phyloP scores from a whole-genome alignment of 2,329 filamentous ascomycete genomes.

The Calonectria fujianensis region DNA sequence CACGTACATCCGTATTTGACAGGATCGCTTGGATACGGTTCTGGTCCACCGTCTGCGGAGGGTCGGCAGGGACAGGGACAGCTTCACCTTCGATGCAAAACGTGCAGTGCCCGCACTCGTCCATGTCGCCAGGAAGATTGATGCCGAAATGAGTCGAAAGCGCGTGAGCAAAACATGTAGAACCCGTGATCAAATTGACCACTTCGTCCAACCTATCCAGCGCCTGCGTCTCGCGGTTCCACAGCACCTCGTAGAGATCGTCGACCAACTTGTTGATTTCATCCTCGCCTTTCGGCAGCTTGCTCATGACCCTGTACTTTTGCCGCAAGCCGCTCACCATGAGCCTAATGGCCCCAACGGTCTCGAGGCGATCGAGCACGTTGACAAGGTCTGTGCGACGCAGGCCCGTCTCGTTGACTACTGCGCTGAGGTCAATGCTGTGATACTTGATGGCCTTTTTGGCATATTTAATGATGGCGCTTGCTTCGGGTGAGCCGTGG shows the following conservation, averaged over 20 bases:
- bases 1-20: constrained; percentile 64
- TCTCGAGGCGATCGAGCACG: constrained; percentile 73
- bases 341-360: constrained; percentile 69
- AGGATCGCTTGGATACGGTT: constrained; percentile 66
- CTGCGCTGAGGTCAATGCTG: constrained; percentile 68
- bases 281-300: constrained; percentile 64
- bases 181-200: constrained; percentile 71
- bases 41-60: constrained; percentile 62
- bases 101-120: constrained; percentile 74
- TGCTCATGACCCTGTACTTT: constrained; percentile 70
- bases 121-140: constrained; percentile 63
- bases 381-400: constrained; percentile 68
- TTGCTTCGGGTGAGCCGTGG: constrained; percentile 65
- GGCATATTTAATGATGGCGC: constrained; percentile 65
- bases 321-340: constrained; percentile 71
- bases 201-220: constrained; percentile 70
- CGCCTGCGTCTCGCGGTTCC: constrained; percentile 71
- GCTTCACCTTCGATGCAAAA: constrained; percentile 57
- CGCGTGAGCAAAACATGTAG: constrained; percentile 70
- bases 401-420: constrained; percentile 57
- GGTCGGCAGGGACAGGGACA: constrained; percentile 62
- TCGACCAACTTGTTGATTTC: constrained; percentile 67
- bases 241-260: constrained; percentile 70
- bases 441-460: constrained; percentile 65
- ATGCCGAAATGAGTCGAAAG: constrained; percentile 77